Evolutionary conservation across 1,284 basidiomycete species (phyloP).

Genomic region (Meira nashicola): DNA sequence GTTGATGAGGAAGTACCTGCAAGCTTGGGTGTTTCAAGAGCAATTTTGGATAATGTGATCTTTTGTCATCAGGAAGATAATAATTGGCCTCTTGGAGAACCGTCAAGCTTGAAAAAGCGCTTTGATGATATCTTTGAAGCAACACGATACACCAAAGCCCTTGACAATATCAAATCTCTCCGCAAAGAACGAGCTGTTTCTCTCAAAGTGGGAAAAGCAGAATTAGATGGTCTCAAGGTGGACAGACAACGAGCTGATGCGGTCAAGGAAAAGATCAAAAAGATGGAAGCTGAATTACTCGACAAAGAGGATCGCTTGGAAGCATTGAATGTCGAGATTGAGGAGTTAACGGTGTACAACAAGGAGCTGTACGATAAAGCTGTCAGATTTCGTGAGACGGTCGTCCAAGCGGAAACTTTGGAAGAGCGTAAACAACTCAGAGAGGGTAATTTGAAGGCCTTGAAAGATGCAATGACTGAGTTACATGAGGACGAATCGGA

Average conservation of each 20-base stretch:
- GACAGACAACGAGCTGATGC: constrained; percentile 83
- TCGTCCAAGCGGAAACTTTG: constrained; percentile 67
- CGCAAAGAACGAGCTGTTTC: constrained; percentile 81
- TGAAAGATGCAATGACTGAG: constrained; percentile 61
- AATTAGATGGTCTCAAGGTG: constrained; percentile 70
- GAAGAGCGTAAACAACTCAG: constrained; percentile 65
- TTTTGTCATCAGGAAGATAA: constrained; percentile 99
- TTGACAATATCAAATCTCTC: constrained; percentile 77
- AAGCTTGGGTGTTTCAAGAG: constrained; percentile 82
- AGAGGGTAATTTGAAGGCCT: constrained; percentile 63
- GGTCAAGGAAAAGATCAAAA: constrained; percentile 3
- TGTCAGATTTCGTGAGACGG: constrained; percentile 76
- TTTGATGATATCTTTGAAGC: constrained; percentile 99
- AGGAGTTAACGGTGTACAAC: constrained; percentile 66
- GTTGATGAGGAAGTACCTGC: constrained; percentile 87
- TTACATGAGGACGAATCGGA: constrained; percentile 75
- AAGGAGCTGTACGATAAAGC: constrained; percentile 76
- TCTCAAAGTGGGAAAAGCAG: constrained; percentile 86
- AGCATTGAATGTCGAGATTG: constrained; percentile 36
- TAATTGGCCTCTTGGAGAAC: constrained; percentile 94
- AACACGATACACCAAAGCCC: constrained; percentile 77
- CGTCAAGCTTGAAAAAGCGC: constrained; percentile 88
- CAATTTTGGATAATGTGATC: constrained; percentile 96
- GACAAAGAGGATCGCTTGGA: constrained; percentile 38
- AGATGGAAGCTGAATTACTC: constrained; percentile 23